Evolutionary conservation across 108 stramenopile species (phyloP).

Genomic region (Conticribra guillardii): DNA sequence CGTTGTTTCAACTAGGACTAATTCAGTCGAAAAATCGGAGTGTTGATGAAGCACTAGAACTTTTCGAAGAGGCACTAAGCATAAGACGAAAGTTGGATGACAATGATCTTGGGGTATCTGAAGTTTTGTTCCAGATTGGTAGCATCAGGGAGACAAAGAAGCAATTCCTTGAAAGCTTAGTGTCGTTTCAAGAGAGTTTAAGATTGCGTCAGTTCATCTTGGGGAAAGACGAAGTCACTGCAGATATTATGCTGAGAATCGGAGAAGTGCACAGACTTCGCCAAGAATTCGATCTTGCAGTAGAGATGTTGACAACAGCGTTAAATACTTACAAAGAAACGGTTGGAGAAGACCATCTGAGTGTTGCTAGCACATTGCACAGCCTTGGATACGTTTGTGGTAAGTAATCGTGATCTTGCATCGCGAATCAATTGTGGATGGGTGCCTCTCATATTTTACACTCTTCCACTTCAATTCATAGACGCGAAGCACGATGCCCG

Average conservation of each 20-base stretch:
- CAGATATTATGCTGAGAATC: conserved; percentile 40
- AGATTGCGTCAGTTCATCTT: conserved; percentile 23
- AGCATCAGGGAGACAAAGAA: conserved; percentile 32
- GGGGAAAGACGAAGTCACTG: conserved; percentile 49
- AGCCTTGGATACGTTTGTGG: conserved; percentile 48
- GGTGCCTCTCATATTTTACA: too few relatives aligned
- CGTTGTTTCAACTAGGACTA: conserved; percentile 35
- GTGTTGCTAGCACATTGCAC: conserved; percentile 46
- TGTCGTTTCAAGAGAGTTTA: conserved; percentile 38
- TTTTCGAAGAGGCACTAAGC: conserved; percentile 46
- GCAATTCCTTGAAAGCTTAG: conserved; percentile 40
- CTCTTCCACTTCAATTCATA: neutral
- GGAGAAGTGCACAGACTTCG: conserved; percentile 41
- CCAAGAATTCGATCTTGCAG: conserved; percentile 40
- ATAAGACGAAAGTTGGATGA: conserved; percentile 36
- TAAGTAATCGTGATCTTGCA: conserved; percentile 8
- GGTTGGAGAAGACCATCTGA: conserved; percentile 48
- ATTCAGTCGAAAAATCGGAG: conserved; percentile 30
- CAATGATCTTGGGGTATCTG: conserved; percentile 34
- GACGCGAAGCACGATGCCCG: conserved; percentile 37
- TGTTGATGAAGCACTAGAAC: conserved; percentile 40
- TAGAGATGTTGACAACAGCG: conserved; percentile 37
- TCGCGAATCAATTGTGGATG: too few relatives aligned
- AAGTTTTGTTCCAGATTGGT: conserved; percentile 52
- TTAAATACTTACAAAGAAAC: conserved; percentile 38